These are phyloP conservation scores for Medicago arabica DNA, from an alignment of 306 rosid species.

Conservation along the genomic window DNA sequence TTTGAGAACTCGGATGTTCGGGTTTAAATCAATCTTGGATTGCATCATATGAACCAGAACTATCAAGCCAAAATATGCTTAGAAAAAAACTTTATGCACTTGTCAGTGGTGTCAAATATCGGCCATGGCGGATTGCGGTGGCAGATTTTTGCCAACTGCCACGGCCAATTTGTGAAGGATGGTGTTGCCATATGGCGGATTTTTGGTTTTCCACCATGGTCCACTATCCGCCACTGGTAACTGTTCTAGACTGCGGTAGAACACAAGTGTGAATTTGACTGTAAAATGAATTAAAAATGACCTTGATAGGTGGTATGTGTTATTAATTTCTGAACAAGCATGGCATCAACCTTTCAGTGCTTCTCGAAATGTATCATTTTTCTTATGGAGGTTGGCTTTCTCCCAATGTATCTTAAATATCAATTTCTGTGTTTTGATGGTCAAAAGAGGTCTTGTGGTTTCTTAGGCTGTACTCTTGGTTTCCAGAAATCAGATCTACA, in stretches of 20 bases:
- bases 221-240: neutral
- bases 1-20: neutral
- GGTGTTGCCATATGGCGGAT: too few species aligned
- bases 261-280: neutral
- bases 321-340: conserved; percentile 17
- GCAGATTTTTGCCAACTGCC: too few species aligned
- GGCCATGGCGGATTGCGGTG: too few species aligned
- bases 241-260: conserved; percentile 2
- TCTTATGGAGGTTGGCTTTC: conserved; percentile 5
- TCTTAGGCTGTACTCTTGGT: conserved; percentile 27
- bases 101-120: neutral
- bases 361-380: neutral
- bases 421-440: conserved; percentile 6
- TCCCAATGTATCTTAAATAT: conserved; percentile 3
- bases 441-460: conserved; percentile 1
- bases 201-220: too few species aligned
- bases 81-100: neutral
- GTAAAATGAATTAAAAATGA: conserved; percentile 1
- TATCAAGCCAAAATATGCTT: neutral
- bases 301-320: neutral
- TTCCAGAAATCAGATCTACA: conserved; percentile 1
- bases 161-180: too few species aligned
- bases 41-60: conserved; percentile 1
- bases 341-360: conserved; percentile 4
- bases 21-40: conserved; percentile 14